Percentiles rank a stretch among this genome's conserved stretches.
phyloP scores from a whole-genome alignment of 2,329 filamentous ascomycete genomes.

The Alternaria triticina region DNA sequence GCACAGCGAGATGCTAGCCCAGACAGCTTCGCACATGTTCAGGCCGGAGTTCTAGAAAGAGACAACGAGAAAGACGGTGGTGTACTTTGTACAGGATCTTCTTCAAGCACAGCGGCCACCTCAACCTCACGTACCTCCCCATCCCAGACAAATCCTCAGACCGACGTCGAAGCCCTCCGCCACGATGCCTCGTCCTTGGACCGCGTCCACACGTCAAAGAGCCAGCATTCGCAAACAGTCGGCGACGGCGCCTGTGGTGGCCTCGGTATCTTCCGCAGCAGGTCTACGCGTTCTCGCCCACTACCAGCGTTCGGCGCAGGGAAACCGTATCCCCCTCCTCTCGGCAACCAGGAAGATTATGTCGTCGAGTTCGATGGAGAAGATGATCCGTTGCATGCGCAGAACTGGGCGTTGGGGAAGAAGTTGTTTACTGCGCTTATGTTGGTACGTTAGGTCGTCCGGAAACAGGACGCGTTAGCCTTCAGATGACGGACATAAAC shows the following conservation, averaged over 20 bases:
- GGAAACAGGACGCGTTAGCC: not conserved
- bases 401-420: constrained; percentile 83
- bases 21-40: constrained; percentile 37
- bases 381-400: constrained; percentile 81
- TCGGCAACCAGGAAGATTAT: constrained; percentile 72
- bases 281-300: constrained; percentile 59
- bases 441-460: constrained; percentile 46
- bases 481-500: not conserved
- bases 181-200: constrained; percentile 72
- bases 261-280: constrained; percentile 47
- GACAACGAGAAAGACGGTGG: constrained; percentile 51
- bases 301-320: constrained; percentile 74
- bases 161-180: constrained; percentile 59
- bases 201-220: constrained; percentile 73
- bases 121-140: constrained; percentile 60
- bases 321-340: constrained; percentile 73
- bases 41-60: constrained; percentile 48
- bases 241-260: constrained; percentile 53
- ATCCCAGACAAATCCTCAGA: constrained; percentile 70
- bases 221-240: constrained; percentile 76
- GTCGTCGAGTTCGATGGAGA: constrained; percentile 83
- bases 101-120: constrained; percentile 22
- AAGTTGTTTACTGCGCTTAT: constrained; percentile 75
- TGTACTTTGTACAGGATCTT: constrained; percentile 65
- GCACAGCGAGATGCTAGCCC: constrained; percentile 64